phyloP scores from a whole-genome alignment of 1,284 basidiomycete genomes.

The Austroboletus olivaceoglutinosus region DNA sequence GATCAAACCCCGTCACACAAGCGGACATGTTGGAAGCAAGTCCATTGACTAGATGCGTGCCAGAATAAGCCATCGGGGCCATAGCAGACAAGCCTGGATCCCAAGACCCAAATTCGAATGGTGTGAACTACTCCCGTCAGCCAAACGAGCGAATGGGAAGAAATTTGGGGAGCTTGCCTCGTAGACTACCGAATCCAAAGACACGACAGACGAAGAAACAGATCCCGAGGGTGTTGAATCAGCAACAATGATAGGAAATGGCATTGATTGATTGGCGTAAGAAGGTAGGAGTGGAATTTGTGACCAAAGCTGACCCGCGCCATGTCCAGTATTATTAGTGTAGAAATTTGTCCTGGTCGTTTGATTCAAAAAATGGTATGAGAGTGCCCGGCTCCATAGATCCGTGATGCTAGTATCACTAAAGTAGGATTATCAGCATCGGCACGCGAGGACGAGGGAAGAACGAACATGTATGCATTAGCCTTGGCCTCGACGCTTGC shows the following conservation, averaged over 20 bases:
- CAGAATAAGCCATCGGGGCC: conserved; percentile 56
- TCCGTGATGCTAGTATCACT: conserved; percentile 65
- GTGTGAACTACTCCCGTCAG: conserved; percentile 49
- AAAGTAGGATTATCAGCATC: conserved; percentile 5
- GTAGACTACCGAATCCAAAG: conserved; percentile 54
- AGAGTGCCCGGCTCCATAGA: conserved; percentile 60
- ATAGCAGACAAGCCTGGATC: conserved; percentile 63
- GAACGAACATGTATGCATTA: conserved; percentile 47
- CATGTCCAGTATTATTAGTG: conserved; percentile 56
- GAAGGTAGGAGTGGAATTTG: conserved; percentile 46
- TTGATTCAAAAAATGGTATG: conserved; percentile 66
- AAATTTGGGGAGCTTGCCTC: conserved; percentile 42
- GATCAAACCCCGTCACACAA: conserved; percentile 66
- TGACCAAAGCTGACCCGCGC: conserved; percentile 67
- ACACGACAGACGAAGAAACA: conserved; percentile 41
- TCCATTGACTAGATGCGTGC: conserved; percentile 56
- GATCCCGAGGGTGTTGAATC: conserved; percentile 52
- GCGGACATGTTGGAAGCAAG: conserved; percentile 46
- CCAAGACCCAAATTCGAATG: conserved; percentile 65
- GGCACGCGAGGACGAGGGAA: neutral
- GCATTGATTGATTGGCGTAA: conserved; percentile 45
- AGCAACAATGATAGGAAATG: conserved; percentile 58
- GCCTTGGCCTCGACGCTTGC: conserved; percentile 60
- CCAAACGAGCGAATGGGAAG: neutral
- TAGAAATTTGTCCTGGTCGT: conserved; percentile 59